Percentiles rank a stretch among this genome's conserved stretches.
These are phyloP conservation scores for Microbotryomycetes sp. DNA, from an alignment of 1,284 basidiomycete genomes.

Conservation along the genomic window DNA sequence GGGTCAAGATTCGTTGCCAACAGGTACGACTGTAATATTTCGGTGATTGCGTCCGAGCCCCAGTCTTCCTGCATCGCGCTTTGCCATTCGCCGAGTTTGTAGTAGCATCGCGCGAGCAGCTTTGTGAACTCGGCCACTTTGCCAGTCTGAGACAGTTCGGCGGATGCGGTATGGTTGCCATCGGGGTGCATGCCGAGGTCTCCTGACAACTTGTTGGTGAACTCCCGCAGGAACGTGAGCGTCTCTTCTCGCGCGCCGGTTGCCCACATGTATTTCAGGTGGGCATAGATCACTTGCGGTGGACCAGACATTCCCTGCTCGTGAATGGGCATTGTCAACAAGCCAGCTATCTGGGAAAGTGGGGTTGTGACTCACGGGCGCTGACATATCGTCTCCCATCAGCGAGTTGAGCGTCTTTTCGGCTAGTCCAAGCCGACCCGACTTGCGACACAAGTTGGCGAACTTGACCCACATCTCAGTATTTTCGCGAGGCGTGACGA, in stretches of 20 bases:
- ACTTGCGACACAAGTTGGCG: slow-evolving; percentile 78
- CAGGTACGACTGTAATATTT: slow-evolving; percentile 76
- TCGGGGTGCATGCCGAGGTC: slow-evolving; percentile 64
- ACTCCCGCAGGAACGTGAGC: slow-evolving; percentile 75
- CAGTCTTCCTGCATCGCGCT: slow-evolving; percentile 65
- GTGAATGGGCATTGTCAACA: not conserved
- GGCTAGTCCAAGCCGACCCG: slow-evolving; percentile 76
- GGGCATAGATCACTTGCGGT: slow-evolving; percentile 93
- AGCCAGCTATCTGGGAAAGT: slow-evolving; percentile 5
- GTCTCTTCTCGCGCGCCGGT: slow-evolving; percentile 70
- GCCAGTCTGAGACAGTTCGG: slow-evolving; percentile 52
- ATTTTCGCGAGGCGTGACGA: slow-evolving; percentile 88
- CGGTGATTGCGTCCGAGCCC: slow-evolving; percentile 64
- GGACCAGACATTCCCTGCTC: slow-evolving; percentile 65
- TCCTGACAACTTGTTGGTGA: slow-evolving; percentile 64
- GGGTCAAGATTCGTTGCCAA: slow-evolving; percentile 87
- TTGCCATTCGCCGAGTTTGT: slow-evolving; percentile 97
- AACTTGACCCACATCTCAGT: slow-evolving; percentile 97
- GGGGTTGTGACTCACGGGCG: slow-evolving; percentile 15
- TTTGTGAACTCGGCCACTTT: slow-evolving; percentile 68
- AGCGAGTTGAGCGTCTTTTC: slow-evolving; percentile 96
- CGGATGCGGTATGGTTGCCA: slow-evolving; percentile 31
- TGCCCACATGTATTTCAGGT: slow-evolving; percentile 96
- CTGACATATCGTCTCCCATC: slow-evolving; percentile 51
- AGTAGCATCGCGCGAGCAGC: slow-evolving; percentile 90